Evolutionary conservation across 306 rosid genomes (phyloP), one percentile per base, ranked within the genome.

Genomic region (Rosa multiflora): DNA sequence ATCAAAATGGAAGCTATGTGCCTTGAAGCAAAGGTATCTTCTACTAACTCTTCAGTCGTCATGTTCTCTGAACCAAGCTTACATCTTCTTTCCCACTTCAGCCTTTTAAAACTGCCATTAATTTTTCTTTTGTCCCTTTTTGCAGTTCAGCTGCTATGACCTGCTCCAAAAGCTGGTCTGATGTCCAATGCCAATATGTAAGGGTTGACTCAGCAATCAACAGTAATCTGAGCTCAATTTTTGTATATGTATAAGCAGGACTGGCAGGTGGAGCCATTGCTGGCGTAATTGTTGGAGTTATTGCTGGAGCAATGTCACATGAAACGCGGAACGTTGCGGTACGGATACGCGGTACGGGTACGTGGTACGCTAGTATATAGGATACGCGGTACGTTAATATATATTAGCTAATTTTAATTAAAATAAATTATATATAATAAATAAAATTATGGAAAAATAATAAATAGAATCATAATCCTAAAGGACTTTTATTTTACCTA

Each of bases 71-170:
- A 35, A 86, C 59, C 47, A 67, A 47, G 20, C 53, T 69, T 73
- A 79, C 49, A 64, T 72, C 32, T 47, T 67, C 35, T 67, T 83
- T 84, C 29, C 37, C 21, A 55, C 17, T 68, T 23, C 20, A 67
- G 75, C 73, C 78, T 26, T 44, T 72, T 14, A 39, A 47, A 55
- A 46, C 61, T 32, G 67, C 44, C 15, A 10, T 79, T 73, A 42
- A 73, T 44, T 55, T 64, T 61, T 48, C 23, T 40, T 58, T 86
- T 80, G 76, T 85, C 56, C 42, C 8, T 26, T 82, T 79, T 82
- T 91, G 86, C 93, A 95, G 99, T 86, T 82, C 91, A 70, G 86
- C 90, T 79, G 93, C 88, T 94, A 74, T 79, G 89, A 52, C 79
- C 77, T 80, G 81, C 87, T 67, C 78, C 77, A 82, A 80, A 82